Percentiles rank a stretch among this genome's conserved stretches.
phyloP scores from a whole-genome alignment of 164 flowering plant genomes.

The Pachysandra terminalis region DNA sequence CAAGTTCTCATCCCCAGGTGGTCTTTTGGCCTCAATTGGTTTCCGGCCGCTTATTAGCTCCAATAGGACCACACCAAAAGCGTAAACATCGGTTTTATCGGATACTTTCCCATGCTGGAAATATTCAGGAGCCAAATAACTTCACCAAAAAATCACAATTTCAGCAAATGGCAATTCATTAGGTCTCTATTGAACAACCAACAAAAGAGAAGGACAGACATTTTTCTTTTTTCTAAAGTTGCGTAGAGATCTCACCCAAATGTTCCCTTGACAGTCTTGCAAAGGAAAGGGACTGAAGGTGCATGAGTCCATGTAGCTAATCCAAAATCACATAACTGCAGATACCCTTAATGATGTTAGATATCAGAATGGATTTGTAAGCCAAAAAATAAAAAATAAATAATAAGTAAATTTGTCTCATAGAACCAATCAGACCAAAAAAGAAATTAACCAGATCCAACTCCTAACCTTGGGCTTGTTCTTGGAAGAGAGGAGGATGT shows the following conservation, averaged over 20 bases:
- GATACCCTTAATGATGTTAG: conserved; percentile 5
- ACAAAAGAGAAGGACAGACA: not conserved
- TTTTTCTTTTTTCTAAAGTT: not conserved
- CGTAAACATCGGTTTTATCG: conserved; percentile 90
- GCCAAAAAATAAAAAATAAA: too few species aligned
- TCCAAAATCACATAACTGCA: conserved; percentile 94
- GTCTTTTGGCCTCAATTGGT: conserved; percentile 73
- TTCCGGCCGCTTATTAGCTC: conserved; percentile 85
- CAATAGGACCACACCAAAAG: conserved; percentile 81
- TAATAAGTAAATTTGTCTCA: not conserved
- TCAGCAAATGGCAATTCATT: not conserved
- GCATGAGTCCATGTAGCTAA: conserved; percentile 90
- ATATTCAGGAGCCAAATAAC: conserved; percentile 95
- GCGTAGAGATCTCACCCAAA: conserved; percentile 61
- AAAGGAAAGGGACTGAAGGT: conserved; percentile 91
- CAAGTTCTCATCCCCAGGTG: conserved; percentile 79
- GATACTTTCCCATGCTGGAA: conserved; percentile 97
- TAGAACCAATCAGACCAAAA: not conserved
- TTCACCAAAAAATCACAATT: conserved; percentile 23
- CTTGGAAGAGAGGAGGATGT: conserved; percentile 81
- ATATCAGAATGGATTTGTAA: not conserved
- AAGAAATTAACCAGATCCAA: not conserved
- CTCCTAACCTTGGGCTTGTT: conserved; percentile 67
- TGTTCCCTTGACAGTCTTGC: conserved; percentile 98
- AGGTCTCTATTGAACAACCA: not conserved